Evolutionary conservation across 140 eudicot species (phyloP).

Genomic region (Bidens hawaiensis): DNA sequence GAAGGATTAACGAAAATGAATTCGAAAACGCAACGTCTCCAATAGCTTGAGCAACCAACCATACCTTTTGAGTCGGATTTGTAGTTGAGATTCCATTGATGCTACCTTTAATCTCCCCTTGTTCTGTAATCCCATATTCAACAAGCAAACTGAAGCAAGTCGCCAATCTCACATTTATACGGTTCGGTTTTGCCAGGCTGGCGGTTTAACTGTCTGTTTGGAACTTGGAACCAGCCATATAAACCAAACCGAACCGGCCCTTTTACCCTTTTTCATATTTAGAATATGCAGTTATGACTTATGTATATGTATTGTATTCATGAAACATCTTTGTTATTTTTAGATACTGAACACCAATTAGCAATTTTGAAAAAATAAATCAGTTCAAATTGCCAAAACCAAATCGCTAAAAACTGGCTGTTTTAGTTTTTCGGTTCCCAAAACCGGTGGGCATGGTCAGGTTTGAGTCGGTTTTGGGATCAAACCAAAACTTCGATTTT

Average conservation of each 20-base stretch:
- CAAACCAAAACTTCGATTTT: too few species aligned
- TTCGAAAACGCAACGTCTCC: constrained; percentile 69
- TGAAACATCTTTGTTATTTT: neutral
- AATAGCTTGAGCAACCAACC: constrained; percentile 61
- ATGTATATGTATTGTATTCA: neutral
- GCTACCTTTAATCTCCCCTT: constrained; percentile 51
- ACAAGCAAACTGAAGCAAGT: neutral
- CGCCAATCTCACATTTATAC: too few species aligned
- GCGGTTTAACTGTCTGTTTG: neutral
- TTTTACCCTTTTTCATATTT: neutral
- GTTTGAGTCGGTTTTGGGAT: too few species aligned
- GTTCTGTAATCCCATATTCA: constrained; percentile 33
- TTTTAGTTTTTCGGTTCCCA: too few species aligned
- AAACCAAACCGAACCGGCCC: too few species aligned
- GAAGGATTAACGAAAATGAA: constrained; percentile 41
- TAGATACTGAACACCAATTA: neutral
- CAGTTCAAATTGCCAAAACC: too few species aligned
- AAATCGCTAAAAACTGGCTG: too few species aligned
- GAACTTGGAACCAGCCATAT: neutral
- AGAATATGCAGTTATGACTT: neutral
- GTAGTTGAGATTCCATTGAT: constrained; percentile 40
- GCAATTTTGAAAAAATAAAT: neutral
- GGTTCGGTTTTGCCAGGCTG: too few species aligned
- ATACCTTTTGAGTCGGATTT: constrained; percentile 39
- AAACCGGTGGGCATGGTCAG: too few species aligned